A percentile compares a stretch with the other conserved stretches of the same genome.
These are phyloP conservation scores for Boletus rufocinnamomeus DNA, from an alignment of 768 basidiomycete species.

Conservation along the genomic window DNA sequence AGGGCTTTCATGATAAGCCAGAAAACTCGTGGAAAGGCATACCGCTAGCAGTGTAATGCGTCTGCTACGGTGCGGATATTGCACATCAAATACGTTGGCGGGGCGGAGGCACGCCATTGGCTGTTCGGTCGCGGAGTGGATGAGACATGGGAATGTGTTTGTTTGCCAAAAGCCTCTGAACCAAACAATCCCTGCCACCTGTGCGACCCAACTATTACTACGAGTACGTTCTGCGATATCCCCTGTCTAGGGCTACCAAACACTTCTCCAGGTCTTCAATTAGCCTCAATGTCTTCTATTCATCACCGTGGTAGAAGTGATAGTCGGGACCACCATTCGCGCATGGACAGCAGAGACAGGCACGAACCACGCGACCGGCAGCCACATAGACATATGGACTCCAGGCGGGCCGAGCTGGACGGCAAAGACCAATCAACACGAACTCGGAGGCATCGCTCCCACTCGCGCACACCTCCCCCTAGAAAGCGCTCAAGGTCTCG, in stretches of 20 bases:
- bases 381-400: constrained; percentile 18
- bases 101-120: constrained; percentile 17
- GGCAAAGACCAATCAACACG: constrained; percentile 10
- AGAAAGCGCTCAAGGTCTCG: constrained; percentile 28
- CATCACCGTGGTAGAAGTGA: constrained; percentile 27
- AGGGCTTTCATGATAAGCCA: constrained; percentile 14
- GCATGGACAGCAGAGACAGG: constrained; percentile 17
- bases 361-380: constrained; percentile 23
- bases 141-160: constrained; percentile 18
- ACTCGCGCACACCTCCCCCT: constrained; percentile 26
- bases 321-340: constrained; percentile 21
- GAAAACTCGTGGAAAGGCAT: constrained; percentile 20
- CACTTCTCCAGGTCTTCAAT: not conserved
- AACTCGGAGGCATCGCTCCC: constrained; percentile 17
- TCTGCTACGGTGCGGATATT: constrained; percentile 32
- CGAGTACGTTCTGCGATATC: not conserved
- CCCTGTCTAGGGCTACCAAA: not conserved
- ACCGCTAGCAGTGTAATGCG: constrained; percentile 13
- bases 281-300: constrained; percentile 22
- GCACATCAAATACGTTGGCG: constrained; percentile 19
- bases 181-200: constrained; percentile 30
- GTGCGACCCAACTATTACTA: too few species aligned
- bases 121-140: constrained; percentile 25
- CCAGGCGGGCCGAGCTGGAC: constrained; percentile 14
- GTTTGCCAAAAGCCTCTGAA: constrained; percentile 31